Percentiles rank a stretch among this genome's conserved stretches.
phyloP scores from a whole-genome alignment of 75 land plant species.

The Cupressus sempervirens region DNA sequence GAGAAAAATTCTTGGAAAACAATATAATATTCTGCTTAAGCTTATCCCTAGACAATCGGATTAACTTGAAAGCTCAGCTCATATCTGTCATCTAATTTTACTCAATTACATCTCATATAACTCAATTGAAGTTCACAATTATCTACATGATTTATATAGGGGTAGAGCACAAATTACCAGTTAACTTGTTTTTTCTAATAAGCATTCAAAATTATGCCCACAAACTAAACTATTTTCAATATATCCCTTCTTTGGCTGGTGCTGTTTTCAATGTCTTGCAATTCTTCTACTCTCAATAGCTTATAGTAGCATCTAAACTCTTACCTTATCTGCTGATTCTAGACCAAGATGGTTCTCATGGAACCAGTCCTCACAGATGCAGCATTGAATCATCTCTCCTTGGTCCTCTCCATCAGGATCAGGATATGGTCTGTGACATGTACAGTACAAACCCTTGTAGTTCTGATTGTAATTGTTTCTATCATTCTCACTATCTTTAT shows the following conservation, averaged over 20 bases:
- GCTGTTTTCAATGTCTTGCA: not conserved
- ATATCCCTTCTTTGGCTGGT: not conserved
- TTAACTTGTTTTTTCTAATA: not conserved
- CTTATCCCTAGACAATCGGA: not conserved
- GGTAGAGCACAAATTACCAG: not conserved
- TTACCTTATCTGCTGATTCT: conserved; percentile 65
- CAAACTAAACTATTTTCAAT: not conserved
- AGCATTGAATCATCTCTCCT: conserved; percentile 97
- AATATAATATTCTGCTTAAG: not conserved
- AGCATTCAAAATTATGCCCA: not conserved
- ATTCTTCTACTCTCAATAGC: not conserved
- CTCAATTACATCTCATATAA: too few relatives aligned
- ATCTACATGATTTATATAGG: not conserved
- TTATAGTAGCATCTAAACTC: not conserved
- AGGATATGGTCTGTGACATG: conserved; percentile 82
- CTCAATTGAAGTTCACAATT: not conserved
- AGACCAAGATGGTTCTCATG: conserved; percentile 94
- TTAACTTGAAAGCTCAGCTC: not conserved
- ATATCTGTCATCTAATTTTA: not conserved
- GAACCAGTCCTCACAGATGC: conserved; percentile 99
- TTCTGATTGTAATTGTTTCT: conserved; percentile 90
- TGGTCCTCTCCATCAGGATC: conserved; percentile 79
- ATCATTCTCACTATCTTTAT: conserved; percentile 73
- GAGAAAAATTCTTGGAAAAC: not conserved
- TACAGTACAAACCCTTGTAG: conserved; percentile 86